Base-by-base conservation (phyloP, 495 filamentous ascomycete genomes). In the Aspergillus nanangensis region DNA sequence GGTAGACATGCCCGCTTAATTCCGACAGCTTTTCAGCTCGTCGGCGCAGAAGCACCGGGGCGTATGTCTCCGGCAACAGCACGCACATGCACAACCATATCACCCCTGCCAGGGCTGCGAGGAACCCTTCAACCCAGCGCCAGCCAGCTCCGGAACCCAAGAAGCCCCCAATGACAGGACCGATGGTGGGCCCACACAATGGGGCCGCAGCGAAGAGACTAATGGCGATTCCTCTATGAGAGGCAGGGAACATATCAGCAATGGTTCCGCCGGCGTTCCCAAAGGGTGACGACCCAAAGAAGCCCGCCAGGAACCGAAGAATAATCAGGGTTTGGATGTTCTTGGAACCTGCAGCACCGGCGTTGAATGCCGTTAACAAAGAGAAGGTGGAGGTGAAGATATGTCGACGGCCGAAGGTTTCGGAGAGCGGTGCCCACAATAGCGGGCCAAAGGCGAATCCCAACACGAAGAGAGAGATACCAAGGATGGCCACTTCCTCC, bases 241-340 rank as follows among this genome's bases (percentile, higher is more conserved):
- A 57, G 8, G 77, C 74, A 15, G 66, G 53, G 50, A 86, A 87
- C 70, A 87, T 80, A 48, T 88, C 82, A 13, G 82, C 78, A 50
- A 87, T 83, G 18, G 84, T 78, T 23, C 82, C 83, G 24, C 83
- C 82, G n/a, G 76, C 67, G 63, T 86, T 88, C 5, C 81, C 84
- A 48, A 88, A 56, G 5, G 82, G 76, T 1, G 81, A 83, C 4
- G 79, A 49, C 14, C 82, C 83, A 58, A 82, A 82, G 8, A 78
- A 68, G 21, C 81, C 78, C 10, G 76, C 79, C 34, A 85, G 74
- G 68, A 84, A 83, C 22, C 83, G 77, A 10, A 85, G 68, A 41
- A 84, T 68, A 31, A 84, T 53, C 5, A 86, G 61, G 0, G 76
- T 71, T 43, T 73, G 46, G 35, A 83, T 77, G 51, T 79, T 82